These are phyloP conservation scores for Lyophyllum atratum DNA, from an alignment of 768 basidiomycete species.

Conservation along the genomic window DNA sequence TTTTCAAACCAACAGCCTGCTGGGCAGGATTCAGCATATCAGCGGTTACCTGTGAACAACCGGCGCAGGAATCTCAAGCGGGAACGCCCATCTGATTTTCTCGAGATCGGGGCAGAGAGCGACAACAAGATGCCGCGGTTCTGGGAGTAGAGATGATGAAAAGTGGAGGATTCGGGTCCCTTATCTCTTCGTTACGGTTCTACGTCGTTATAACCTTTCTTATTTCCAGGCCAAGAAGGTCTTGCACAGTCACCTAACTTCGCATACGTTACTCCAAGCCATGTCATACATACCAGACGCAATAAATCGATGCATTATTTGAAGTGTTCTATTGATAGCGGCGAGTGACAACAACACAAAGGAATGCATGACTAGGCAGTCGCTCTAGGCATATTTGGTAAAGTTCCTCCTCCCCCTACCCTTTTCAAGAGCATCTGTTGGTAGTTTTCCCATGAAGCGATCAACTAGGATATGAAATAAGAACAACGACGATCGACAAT, in stretches of 20 bases:
- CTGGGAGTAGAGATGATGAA: constrained; percentile 61
- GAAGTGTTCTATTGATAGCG: background rate
- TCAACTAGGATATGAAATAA: constrained; percentile 48
- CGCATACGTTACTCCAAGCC: background rate
- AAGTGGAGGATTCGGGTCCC: background rate
- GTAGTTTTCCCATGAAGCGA: constrained; percentile 79
- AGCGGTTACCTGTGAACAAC: constrained; percentile 81
- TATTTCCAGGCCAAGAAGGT: background rate
- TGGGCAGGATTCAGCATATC: constrained; percentile 83
- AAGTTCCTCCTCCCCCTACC: constrained; percentile 21
- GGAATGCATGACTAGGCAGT: background rate
- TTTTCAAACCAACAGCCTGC: constrained; percentile 67
- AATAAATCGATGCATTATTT: constrained; percentile 9
- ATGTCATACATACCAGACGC: background rate
- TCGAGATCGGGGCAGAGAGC: constrained; percentile 67
- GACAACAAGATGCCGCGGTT: constrained; percentile 71
- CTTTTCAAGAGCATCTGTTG: constrained; percentile 63
- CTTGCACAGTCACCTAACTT: background rate
- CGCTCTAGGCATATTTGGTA: constrained; percentile 12
- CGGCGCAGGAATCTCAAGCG: constrained; percentile 76
- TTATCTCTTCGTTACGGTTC: no score
- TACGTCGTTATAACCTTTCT: background rate
- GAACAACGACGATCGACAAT: background rate
- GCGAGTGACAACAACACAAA: background rate
- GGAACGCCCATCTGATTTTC: constrained; percentile 82